These are phyloP conservation scores for Nemania sp. DNA, from an alignment of 2,329 filamentous ascomycete species.

Conservation along the genomic window DNA sequence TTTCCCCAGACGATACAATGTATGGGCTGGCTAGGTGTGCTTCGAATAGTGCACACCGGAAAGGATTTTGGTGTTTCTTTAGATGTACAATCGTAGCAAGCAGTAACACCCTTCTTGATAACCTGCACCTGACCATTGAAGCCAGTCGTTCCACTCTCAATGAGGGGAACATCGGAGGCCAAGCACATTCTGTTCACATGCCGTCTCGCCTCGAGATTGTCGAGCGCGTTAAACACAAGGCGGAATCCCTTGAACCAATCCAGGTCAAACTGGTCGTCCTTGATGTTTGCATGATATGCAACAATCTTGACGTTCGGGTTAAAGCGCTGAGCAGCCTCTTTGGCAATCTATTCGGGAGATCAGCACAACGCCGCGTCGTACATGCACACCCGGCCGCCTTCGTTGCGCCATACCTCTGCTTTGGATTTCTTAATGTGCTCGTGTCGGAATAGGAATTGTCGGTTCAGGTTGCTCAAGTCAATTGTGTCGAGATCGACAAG, in stretches of 20 bases:
- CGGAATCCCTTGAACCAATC: constrained; percentile 84
- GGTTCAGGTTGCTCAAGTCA: constrained; percentile 95
- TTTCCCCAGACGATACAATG: constrained; percentile 99
- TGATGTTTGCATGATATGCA: constrained; percentile 93
- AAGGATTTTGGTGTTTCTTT: constrained; percentile 93
- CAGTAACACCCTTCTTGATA: constrained; percentile 87
- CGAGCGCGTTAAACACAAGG: constrained; percentile 93
- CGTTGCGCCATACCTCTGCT: constrained; percentile 67
- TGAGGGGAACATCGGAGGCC: constrained; percentile 83
- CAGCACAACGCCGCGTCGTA: constrained; percentile 25
- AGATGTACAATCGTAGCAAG: constrained; percentile 92
- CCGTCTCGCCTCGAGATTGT: constrained; percentile 89
- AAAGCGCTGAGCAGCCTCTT: constrained; percentile 86
- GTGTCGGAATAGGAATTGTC: constrained; percentile 93
- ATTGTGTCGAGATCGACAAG: constrained; percentile 98
- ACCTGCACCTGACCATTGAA: constrained; percentile 98
- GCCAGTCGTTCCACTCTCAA: constrained; percentile 96
- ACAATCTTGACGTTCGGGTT: constrained; percentile 86
- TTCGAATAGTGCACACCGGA: constrained; percentile 95
- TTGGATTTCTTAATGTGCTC: constrained; percentile 99
- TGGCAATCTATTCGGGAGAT: constrained; percentile 69
- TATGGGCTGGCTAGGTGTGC: constrained; percentile 92
- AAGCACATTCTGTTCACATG: constrained; percentile 99
- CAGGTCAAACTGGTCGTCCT: constrained; percentile 82
- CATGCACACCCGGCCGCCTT: constrained; percentile 12